Percentiles rank a stretch among this genome's conserved stretches.
phyloP scores from a whole-genome alignment of 805 yeast genomes.

The Citeromyces matritensis region DNA sequence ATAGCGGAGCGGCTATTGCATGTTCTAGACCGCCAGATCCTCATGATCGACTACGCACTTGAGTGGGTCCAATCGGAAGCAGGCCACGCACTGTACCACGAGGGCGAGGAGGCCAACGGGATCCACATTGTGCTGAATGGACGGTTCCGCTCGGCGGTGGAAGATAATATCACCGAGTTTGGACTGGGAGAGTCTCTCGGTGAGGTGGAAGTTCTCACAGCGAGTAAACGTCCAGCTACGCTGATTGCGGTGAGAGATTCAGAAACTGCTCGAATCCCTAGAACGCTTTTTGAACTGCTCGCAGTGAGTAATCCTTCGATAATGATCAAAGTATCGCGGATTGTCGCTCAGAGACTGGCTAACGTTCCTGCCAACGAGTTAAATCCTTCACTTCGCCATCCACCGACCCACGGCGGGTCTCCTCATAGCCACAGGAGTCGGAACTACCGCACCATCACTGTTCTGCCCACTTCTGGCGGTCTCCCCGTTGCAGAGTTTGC shows the following conservation, averaged over 20 bases:
- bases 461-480: slow-evolving; percentile 66
- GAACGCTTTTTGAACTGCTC: slow-evolving; percentile 73
- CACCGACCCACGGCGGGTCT: not conserved
- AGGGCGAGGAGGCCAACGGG: slow-evolving; percentile 83
- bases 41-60: slow-evolving; percentile 76
- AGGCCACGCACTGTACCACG: slow-evolving; percentile 64
- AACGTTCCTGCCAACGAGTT: slow-evolving; percentile 1
- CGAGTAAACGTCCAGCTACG: slow-evolving; percentile 51
- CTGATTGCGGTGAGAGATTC: slow-evolving; percentile 85
- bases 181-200: slow-evolving; percentile 95
- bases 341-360: slow-evolving; percentile 48
- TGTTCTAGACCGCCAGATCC: slow-evolving; percentile 50
- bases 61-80: slow-evolving; percentile 94
- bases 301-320: slow-evolving; percentile 79
- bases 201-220: slow-evolving; percentile 86
- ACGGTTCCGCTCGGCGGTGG: slow-evolving; percentile 51
- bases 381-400: not conserved
- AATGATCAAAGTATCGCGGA: slow-evolving; percentile 77
- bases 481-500: slow-evolving; percentile 87
- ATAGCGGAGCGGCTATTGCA: slow-evolving; percentile 60
- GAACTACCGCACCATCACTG: slow-evolving; percentile 69
- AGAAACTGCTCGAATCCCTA: slow-evolving; percentile 85
- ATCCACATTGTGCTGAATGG: slow-evolving; percentile 85
- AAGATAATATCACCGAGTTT: slow-evolving; percentile 30
- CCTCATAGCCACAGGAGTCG: slow-evolving; percentile 5